Conservation (phyloP, 2,329 filamentous ascomycete genomes). For the Diplodia scrobiculata region DNA sequence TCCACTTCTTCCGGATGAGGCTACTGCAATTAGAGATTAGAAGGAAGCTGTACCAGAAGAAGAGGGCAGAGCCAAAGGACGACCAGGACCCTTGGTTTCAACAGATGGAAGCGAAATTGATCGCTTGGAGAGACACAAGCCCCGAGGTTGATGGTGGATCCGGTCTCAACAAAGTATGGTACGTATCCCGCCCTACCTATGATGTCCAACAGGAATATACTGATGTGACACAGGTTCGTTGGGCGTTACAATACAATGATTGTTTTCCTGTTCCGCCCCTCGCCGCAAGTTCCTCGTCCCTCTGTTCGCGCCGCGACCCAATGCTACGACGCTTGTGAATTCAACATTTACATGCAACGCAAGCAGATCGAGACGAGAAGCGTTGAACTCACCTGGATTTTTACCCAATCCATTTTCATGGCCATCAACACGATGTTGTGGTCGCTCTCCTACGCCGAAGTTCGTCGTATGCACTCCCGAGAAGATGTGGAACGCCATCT, state of each 20-base stretch:
- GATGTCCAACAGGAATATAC: not conserved
- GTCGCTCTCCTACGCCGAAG: conserved; percentile 83
- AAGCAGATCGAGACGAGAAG: conserved; percentile 75
- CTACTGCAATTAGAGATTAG: conserved; percentile 85
- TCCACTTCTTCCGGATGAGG: conserved; percentile 93
- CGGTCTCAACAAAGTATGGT: conserved; percentile 80
- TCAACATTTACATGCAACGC: conserved; percentile 78
- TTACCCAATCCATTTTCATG: conserved; percentile 86
- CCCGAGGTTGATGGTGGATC: conserved; percentile 70
- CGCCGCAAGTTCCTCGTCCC: conserved; percentile 86
- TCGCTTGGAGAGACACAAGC: conserved; percentile 74
- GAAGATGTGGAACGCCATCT: conserved; percentile 77
- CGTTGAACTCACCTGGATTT: conserved; percentile 91
- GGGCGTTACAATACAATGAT: conserved; percentile 83
- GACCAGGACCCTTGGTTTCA: conserved; percentile 86
- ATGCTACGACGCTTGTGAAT: conserved; percentile 80
- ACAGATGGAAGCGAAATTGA: conserved; percentile 75
- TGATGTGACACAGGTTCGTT: conserved; percentile 54
- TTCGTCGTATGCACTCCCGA: conserved; percentile 70
- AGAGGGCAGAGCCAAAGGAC: conserved; percentile 71
- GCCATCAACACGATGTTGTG: conserved; percentile 88
- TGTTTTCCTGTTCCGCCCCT: conserved; percentile 84
- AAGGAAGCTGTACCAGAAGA: conserved; percentile 81
- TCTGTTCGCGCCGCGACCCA: conserved; percentile 74
- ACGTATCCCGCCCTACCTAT: conserved; percentile 42